Conservation (phyloP, 345 rosid species). For the Eucalyptus tenuipes region DNA sequence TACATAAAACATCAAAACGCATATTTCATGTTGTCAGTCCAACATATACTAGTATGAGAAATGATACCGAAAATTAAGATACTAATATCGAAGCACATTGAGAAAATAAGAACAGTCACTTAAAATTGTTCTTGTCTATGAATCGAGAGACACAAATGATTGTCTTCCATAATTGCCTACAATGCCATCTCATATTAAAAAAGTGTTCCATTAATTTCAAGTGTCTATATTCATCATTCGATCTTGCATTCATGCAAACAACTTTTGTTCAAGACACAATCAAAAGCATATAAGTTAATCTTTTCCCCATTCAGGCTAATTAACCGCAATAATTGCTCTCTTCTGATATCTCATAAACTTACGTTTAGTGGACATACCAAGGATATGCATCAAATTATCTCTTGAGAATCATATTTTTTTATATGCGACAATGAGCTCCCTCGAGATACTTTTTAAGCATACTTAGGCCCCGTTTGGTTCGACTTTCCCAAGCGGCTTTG, state of each 20-base stretch:
- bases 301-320: no score
- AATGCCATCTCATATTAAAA: background rate
- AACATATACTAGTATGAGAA: background rate
- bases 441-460: no score
- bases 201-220: background rate
- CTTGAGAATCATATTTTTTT: no score
- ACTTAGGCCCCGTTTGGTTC: no score
- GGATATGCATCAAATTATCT: no score
- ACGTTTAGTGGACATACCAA: no score
- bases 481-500: no score
- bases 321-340: no score
- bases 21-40: background rate
- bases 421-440: no score
- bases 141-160: background rate
- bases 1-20: background rate
- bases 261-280: no score
- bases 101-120: background rate
- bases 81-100: background rate
- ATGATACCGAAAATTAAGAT: background rate
- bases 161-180: background rate
- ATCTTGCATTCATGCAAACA: background rate
- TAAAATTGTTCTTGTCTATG: background rate
- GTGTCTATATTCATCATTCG: background rate
- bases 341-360: no score
- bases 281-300: no score